Base-by-base conservation (phyloP, 345 rosid species). In the Clarkia xantiana region DNA sequence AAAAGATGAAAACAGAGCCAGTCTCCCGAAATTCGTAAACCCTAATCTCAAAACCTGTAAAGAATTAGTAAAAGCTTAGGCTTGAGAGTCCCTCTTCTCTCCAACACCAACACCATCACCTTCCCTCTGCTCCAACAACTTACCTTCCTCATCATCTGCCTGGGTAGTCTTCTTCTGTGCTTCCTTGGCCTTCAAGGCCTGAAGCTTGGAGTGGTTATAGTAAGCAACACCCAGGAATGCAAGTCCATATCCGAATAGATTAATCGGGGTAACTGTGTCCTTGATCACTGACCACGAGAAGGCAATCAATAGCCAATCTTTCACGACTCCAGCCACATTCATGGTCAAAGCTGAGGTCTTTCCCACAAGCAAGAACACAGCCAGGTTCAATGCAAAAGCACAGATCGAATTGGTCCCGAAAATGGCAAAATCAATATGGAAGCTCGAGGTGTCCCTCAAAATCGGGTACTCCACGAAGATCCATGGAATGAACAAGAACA, bases 281-380 rank as follows among this genome's bases (percentile, higher is more conserved):
- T 90, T 86, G 19, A 89, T 89, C 45, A 89, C 90, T 0, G 97
- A 89, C 97, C 97, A 90, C 0, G 97, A 90, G 59, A 90, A 90
- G 0, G 97, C 97, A 17, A 90, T 90, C 78, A 90, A 63, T 13
- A 90, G 53, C 97, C 95, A 89, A 56, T 89, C 97, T 68, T 89
- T 89, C 1, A 89, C 97, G 6, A 89, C 95, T 45, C 97, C 97
- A 40, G 97, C 97, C 40, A 90, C 97, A 62, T 90, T 90, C 97
- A 90, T 90, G 4, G 97, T 86, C 65, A 90, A 65, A 11, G 97
- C 97, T 0, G 97, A 90, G 11, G 97, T 90, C 65, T 90, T 90
- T 6, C 97, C 97, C 9, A 90, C 95, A 9, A 90, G 86, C 55
- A 90, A 65, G 76, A 90, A 90, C 62, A 90, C 97, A 3, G 96